Conservation (phyloP, 2,329 filamentous ascomycete species). For the Colletotrichum sp. region DNA sequence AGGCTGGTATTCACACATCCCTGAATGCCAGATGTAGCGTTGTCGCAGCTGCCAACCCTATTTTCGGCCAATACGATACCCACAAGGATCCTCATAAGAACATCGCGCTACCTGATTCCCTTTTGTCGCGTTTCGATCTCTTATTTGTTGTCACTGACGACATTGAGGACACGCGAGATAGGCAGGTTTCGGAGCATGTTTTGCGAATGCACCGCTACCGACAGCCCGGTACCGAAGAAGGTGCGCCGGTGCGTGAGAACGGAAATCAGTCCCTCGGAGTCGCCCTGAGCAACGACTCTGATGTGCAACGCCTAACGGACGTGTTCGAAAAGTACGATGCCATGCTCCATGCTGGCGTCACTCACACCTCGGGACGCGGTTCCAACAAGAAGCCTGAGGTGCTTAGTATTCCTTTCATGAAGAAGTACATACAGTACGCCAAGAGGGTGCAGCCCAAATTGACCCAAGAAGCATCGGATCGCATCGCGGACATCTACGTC, state of each 20-base stretch:
- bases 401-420: conserved; percentile 95
- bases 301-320: conserved; percentile 78
- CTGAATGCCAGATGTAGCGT: conserved; percentile 97
- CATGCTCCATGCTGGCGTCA: conserved; percentile 94
- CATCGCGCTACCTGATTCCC: conserved; percentile 94
- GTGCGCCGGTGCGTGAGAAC: conserved; percentile 91
- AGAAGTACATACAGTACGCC: conserved; percentile 99
- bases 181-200: conserved; percentile 94
- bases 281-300: conserved; percentile 78
- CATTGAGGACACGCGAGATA: conserved; percentile 91
- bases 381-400: conserved; percentile 82
- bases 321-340: conserved; percentile 96
- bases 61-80: conserved; percentile 97
- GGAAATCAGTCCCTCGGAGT: conserved; percentile 84
- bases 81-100: conserved; percentile 99
- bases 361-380: conserved; percentile 75
- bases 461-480: conserved; percentile 89
- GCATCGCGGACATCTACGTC: conserved; percentile 90
- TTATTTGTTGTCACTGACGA: conserved; percentile 98
- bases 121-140: conserved; percentile 97
- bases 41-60: conserved; percentile 93
- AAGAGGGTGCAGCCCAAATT: conserved; percentile 92
- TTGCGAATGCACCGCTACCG: conserved; percentile 97
- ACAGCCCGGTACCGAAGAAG: conserved; percentile 90
- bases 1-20: conserved; percentile 97